These are phyloP conservation scores for Aureoboletus auriporus DNA, from an alignment of 768 basidiomycete species.

Conservation along the genomic window DNA sequence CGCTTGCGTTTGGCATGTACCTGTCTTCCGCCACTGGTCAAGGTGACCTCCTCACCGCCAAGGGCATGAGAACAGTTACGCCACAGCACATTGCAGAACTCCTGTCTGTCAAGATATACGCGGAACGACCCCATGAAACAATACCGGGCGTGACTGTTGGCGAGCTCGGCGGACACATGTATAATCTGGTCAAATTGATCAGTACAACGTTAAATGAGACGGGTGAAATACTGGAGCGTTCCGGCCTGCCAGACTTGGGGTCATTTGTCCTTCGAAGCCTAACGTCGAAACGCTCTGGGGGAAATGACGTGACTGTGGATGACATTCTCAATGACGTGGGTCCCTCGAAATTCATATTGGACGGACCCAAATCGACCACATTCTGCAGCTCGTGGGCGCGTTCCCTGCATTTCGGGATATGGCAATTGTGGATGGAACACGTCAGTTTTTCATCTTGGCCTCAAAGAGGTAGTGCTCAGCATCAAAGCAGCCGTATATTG, in stretches of 20 bases:
- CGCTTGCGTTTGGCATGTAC: slow-evolving; percentile 68
- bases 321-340: slow-evolving; percentile 60
- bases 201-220: slow-evolving; percentile 66
- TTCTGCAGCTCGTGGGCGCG: slow-evolving; percentile 61
- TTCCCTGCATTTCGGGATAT: slow-evolving; percentile 85
- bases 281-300: slow-evolving; percentile 35
- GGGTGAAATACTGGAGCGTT: slow-evolving; percentile 54
- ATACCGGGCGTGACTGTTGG: slow-evolving; percentile 72
- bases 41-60: slow-evolving; percentile 58
- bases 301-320: slow-evolving; percentile 43
- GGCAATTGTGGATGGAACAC: slow-evolving; percentile 56
- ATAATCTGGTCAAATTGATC: slow-evolving; percentile 69
- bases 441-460: slow-evolving; percentile 35
- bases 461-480: neutral
- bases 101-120: slow-evolving; percentile 64
- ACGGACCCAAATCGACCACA: slow-evolving; percentile 2
- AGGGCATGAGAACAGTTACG: slow-evolving; percentile 55
- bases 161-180: slow-evolving; percentile 68
- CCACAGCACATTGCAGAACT: slow-evolving; percentile 64
- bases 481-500: slow-evolving; percentile 64
- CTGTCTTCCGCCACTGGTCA: slow-evolving; percentile 57
- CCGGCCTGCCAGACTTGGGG: slow-evolving; percentile 69
- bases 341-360: slow-evolving; percentile 2
- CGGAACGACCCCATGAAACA: slow-evolving; percentile 65
- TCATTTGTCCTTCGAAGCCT: slow-evolving; percentile 69